phyloP scores from a whole-genome alignment of 495 filamentous ascomycete species.

The Cetradonia linearis region DNA sequence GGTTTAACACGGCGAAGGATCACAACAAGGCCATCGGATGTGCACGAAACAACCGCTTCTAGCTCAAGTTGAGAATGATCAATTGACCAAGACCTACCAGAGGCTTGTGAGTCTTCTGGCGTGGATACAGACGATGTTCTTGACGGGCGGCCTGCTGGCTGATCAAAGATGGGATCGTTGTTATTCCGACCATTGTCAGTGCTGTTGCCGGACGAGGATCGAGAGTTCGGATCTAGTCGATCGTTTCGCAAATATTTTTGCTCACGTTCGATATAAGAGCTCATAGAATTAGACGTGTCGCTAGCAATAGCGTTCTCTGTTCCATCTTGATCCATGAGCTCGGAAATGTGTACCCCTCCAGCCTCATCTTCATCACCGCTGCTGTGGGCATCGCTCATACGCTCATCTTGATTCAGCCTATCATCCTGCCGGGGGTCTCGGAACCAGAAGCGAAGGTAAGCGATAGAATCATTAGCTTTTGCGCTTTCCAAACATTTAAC shows the following conservation, averaged over 20 bases:
- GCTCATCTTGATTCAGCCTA: constrained; percentile 22
- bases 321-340: constrained; percentile 22
- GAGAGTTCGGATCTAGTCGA: constrained; percentile 21
- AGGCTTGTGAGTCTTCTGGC: constrained; percentile 13
- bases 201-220: constrained; percentile 29
- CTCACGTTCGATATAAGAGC: constrained; percentile 21
- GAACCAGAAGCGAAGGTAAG: constrained; percentile 85
- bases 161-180: constrained; percentile 34
- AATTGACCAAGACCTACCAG: constrained; percentile 2
- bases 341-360: constrained; percentile 30
- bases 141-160: constrained; percentile 26
- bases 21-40: constrained; percentile 80
- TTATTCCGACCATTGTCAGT: constrained; percentile 27
- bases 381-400: constrained; percentile 30
- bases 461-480: constrained; percentile 89
- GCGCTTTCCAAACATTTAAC: constrained; percentile 71
- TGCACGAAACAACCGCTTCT: constrained; percentile 83
- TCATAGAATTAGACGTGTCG: constrained; percentile 19
- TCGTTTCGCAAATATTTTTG: neutral
- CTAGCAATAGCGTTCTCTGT: constrained; percentile 21
- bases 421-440: constrained; percentile 56
- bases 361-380: constrained; percentile 30
- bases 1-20: constrained; percentile 68
- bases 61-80: constrained; percentile 45
- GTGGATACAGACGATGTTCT: constrained; percentile 31